These are phyloP conservation scores for Acacia crassicarpa DNA, from an alignment of 306 rosid genomes.

Conservation along the genomic window DNA sequence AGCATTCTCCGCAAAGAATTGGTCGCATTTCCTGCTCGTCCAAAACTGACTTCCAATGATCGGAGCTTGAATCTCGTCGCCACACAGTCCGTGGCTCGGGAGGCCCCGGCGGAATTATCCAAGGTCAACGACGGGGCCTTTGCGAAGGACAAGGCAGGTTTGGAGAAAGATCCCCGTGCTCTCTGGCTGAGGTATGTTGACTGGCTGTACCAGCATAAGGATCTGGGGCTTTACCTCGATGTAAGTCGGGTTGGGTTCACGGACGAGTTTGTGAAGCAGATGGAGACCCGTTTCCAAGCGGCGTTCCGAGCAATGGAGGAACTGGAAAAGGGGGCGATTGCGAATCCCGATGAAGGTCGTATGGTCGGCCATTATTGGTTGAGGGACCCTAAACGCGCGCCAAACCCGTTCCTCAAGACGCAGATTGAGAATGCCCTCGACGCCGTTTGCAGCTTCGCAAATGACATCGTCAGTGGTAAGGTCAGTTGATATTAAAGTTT, in stretches of 20 bases:
- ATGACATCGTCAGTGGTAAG: constrained; percentile 89
- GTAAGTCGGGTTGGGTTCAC: constrained; percentile 94
- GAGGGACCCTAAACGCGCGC: constrained; percentile 71
- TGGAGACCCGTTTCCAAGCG: constrained; percentile 72
- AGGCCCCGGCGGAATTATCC: constrained; percentile 50
- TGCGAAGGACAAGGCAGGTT: constrained; percentile 21
- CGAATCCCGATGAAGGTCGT: constrained; percentile 94
- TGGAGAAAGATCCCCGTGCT: constrained; percentile 74
- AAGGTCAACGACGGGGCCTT: constrained; percentile 17
- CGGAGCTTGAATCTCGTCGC: constrained; percentile 18
- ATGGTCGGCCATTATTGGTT: constrained; percentile 99
- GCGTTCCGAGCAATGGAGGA: constrained; percentile 85
- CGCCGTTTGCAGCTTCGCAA: constrained; percentile 56
- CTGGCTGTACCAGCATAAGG: constrained; percentile 94
- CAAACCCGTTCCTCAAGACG: constrained; percentile 54
- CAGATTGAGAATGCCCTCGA: constrained; percentile 80
- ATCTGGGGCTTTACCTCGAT: constrained; percentile 73
- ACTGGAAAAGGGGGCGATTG: constrained; percentile 86
- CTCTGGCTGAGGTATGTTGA: constrained; percentile 82
- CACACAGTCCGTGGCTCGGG: constrained; percentile 63
- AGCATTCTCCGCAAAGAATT: constrained; percentile 33
- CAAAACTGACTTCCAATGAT: constrained; percentile 19
- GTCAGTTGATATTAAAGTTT: constrained; percentile 42
- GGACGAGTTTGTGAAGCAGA: constrained; percentile 69
- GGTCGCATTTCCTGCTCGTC: constrained; percentile 39